Evolutionary conservation across 2,329 filamentous ascomycete genomes (phyloP).

Genomic region (Ilyonectria robusta): DNA sequence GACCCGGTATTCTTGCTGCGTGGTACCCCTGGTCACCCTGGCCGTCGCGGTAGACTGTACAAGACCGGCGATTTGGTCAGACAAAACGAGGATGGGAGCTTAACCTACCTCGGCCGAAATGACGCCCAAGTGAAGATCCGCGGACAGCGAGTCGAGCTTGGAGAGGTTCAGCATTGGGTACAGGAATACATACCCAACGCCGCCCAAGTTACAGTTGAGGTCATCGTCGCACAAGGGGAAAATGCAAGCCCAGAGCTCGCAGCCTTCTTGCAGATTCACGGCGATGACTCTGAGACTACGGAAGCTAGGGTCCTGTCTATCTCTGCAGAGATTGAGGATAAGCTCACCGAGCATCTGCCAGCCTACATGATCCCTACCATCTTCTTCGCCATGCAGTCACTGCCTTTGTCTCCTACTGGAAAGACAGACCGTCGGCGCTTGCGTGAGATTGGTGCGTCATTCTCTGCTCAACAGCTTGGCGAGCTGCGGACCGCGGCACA

Average conservation of each 20-base stretch:
- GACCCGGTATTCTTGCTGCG: slow-evolving; percentile 42
- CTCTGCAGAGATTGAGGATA: neutral
- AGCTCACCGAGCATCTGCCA: slow-evolving; percentile 26
- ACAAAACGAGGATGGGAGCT: slow-evolving; percentile 50
- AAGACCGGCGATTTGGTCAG: slow-evolving; percentile 31
- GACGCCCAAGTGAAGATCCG: slow-evolving; percentile 69
- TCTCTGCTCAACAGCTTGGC: slow-evolving; percentile 54
- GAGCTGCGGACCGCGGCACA: slow-evolving; percentile 40
- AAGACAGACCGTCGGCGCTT: slow-evolving; percentile 35
- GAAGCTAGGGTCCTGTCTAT: neutral
- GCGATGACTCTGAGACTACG: neutral
- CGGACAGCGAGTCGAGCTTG: slow-evolving; percentile 68
- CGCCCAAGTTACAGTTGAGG: slow-evolving; percentile 29
- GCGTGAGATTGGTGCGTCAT: slow-evolving; percentile 20
- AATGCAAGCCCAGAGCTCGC: slow-evolving; percentile 9
- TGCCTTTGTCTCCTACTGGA: slow-evolving; percentile 34
- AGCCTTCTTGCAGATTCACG: slow-evolving; percentile 3
- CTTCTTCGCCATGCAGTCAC: slow-evolving; percentile 26
- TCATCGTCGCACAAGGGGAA: slow-evolving; percentile 19
- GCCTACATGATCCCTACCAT: slow-evolving; percentile 39
- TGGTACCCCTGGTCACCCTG: slow-evolving; percentile 40
- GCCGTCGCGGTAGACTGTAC: slow-evolving; percentile 23
- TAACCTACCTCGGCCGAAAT: slow-evolving; percentile 61
- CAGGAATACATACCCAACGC: neutral
- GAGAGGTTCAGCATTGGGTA: slow-evolving; percentile 33